Percentiles rank a stretch among this genome's conserved stretches.
phyloP scores from a whole-genome alignment of 805 yeast genomes.

The Cyberlindnera meyerae region DNA sequence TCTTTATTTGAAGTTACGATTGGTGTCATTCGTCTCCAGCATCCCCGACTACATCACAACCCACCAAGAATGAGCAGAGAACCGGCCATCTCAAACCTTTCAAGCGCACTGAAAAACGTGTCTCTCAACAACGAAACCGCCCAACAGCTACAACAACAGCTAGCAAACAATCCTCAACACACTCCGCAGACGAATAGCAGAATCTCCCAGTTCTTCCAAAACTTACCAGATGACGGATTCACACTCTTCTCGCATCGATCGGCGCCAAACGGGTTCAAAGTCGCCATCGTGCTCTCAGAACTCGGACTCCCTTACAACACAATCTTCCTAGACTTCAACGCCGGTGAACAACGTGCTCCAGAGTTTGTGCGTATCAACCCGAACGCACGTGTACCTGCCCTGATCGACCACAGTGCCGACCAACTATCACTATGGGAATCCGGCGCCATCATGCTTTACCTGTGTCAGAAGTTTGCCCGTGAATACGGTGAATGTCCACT shows the following conservation, averaged over 20 bases:
- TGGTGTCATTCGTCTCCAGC: neutral
- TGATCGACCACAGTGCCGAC: constrained; percentile 80
- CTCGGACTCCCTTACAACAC: constrained; percentile 75
- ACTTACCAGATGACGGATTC: constrained; percentile 76
- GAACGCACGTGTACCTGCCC: constrained; percentile 92
- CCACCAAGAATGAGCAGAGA: constrained; percentile 11
- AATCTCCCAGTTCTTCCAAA: constrained; percentile 65
- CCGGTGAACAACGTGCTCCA: constrained; percentile 90
- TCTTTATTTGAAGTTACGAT: neutral
- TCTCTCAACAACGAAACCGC: constrained; percentile 15
- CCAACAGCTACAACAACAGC: constrained; percentile 6
- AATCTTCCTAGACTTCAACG: constrained; percentile 77
- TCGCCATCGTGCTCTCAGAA: constrained; percentile 84
- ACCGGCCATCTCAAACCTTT: constrained; percentile 34
- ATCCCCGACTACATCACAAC: neutral
- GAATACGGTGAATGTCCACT: constrained; percentile 68
- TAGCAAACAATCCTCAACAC: constrained; percentile 14
- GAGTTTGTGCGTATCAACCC: constrained; percentile 93
- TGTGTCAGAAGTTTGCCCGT: constrained; percentile 62
- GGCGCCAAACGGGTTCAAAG: constrained; percentile 95
- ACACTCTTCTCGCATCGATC: constrained; percentile 80
- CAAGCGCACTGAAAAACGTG: constrained; percentile 35
- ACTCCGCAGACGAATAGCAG: constrained; percentile 24
- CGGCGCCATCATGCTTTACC: constrained; percentile 82
- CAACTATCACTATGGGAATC: constrained; percentile 90